Conservation (phyloP, 116 monocot genomes). For the Thalassia testudinum region DNA sequence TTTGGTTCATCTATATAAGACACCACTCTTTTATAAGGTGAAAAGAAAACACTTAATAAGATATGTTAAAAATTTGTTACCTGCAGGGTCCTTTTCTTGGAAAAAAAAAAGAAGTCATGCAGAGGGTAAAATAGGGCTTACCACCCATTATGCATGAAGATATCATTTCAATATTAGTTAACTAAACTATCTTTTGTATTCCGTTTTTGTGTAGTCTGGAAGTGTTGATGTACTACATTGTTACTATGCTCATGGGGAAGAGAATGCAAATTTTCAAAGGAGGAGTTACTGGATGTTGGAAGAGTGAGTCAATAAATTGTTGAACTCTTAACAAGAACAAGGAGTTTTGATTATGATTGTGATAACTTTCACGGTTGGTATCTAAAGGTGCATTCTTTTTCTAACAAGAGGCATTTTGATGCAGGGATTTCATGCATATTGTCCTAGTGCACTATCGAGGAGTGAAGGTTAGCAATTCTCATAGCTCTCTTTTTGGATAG, state of each 20-base stretch:
- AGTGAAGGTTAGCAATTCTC: constrained; percentile 56
- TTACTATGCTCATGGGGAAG: constrained; percentile 99
- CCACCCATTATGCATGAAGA: no score
- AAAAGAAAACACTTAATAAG: no score
- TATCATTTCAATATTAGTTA: no score
- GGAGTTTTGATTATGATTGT: no score
- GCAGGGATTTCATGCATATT: constrained; percentile 74
- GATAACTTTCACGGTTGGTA: no score
- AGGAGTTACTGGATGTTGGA: constrained; percentile 96
- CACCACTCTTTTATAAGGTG: no score
- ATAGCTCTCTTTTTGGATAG: not conserved
- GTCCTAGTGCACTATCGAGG: constrained; percentile 81
- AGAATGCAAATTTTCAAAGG: constrained; percentile 81
- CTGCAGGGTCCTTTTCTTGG: no score
- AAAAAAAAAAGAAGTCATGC: no score
- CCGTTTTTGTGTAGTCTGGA: constrained; percentile 39
- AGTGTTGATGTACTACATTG: constrained; percentile 96
- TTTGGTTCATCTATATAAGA: no score
- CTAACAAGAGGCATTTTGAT: constrained; percentile 1
- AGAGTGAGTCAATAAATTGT: constrained; percentile 35
- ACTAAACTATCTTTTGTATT: not conserved
- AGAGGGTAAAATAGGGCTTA: no score
- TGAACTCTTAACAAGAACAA: not conserved
- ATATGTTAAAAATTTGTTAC: no score
- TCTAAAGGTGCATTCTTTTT: no score